A percentile compares a stretch with the other conserved stretches of the same genome.
phyloP scores from a whole-genome alignment of 805 yeast species.

The Yamadazyma nakazawae region DNA sequence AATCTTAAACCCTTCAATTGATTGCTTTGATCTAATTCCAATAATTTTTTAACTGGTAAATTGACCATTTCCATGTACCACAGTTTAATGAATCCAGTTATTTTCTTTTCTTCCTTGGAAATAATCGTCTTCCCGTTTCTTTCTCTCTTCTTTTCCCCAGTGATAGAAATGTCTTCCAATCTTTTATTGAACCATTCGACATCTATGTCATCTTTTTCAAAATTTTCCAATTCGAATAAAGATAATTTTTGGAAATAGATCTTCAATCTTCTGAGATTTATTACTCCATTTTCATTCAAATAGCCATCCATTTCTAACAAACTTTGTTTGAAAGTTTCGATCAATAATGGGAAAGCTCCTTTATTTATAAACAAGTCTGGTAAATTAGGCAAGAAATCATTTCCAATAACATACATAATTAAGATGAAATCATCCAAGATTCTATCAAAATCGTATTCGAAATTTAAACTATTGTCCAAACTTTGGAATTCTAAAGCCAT shows the following conservation, averaged over 20 bases:
- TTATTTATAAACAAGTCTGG: slow-evolving; percentile 92
- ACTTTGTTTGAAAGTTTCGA: slow-evolving; percentile 83
- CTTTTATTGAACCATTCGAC: slow-evolving; percentile 89
- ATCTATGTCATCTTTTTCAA: slow-evolving; percentile 80
- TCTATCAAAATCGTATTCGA: slow-evolving; percentile 81
- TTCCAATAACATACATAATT: slow-evolving; percentile 92
- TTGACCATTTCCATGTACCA: slow-evolving; percentile 43
- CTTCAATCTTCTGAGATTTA: slow-evolving; percentile 69
- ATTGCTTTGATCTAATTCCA: slow-evolving; percentile 24
- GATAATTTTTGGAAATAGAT: slow-evolving; percentile 75
- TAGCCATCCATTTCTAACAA: slow-evolving; percentile 76
- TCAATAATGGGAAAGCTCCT: slow-evolving; percentile 92
- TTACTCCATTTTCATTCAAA: slow-evolving; percentile 76
- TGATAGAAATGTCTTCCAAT: slow-evolving; percentile 70
- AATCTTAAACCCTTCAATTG: slow-evolving; percentile 32
- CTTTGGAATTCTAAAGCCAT: slow-evolving; percentile 80
- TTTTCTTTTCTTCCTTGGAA: slow-evolving; percentile 68
- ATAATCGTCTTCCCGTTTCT: slow-evolving; percentile 63
- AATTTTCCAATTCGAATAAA: slow-evolving; percentile 78
- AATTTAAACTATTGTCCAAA: slow-evolving; percentile 58
- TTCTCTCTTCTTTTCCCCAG: slow-evolving; percentile 67
- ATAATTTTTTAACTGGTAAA: slow-evolving; percentile 30
- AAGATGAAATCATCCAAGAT: slow-evolving; percentile 89
- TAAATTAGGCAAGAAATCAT: slow-evolving; percentile 94
- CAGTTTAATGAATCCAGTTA: slow-evolving; percentile 56